These are phyloP conservation scores for Caryopteris hybrid DNA, from an alignment of 305 asterid genomes.

Conservation along the genomic window DNA sequence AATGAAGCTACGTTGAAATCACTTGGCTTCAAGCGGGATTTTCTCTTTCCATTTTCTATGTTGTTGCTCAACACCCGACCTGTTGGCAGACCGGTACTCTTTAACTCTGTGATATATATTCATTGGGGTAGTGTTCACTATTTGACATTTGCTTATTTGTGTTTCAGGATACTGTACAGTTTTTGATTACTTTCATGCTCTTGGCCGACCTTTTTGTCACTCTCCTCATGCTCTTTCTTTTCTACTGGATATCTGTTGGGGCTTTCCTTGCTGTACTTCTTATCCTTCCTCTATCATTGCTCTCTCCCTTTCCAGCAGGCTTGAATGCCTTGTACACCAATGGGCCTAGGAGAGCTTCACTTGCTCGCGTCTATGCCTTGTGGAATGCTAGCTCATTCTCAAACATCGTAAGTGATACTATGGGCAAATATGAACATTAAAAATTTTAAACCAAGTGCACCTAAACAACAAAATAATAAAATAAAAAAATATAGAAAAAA, in stretches of 20 bases:
- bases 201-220: slow-evolving; percentile 85
- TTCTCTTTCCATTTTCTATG: slow-evolving; percentile 74
- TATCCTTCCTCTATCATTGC: slow-evolving; percentile 90
- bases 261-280: slow-evolving; percentile 91
- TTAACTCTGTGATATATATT: slow-evolving; percentile 22
- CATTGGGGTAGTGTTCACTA: slow-evolving; percentile 3
- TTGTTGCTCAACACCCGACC: slow-evolving; percentile 87
- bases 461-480: neutral
- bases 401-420: slow-evolving; percentile 58
- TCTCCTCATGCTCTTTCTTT: slow-evolving; percentile 72
- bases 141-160: slow-evolving; percentile 30
- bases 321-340: slow-evolving; percentile 86
- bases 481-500: too few species aligned
- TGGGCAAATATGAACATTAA: slow-evolving; percentile 1
- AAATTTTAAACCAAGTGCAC: neutral
- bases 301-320: slow-evolving; percentile 96
- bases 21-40: slow-evolving; percentile 64
- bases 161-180: slow-evolving; percentile 90
- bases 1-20: slow-evolving; percentile 71
- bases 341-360: slow-evolving; percentile 88
- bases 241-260: slow-evolving; percentile 90
- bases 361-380: slow-evolving; percentile 86
- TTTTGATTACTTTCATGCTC: slow-evolving; percentile 77
- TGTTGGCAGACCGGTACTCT: slow-evolving; percentile 85
- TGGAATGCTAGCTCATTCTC: slow-evolving; percentile 91